Evolutionary conservation across 352 stramenopile genomes (phyloP).

Genomic region (Phytophthora macrochlamydospora): DNA sequence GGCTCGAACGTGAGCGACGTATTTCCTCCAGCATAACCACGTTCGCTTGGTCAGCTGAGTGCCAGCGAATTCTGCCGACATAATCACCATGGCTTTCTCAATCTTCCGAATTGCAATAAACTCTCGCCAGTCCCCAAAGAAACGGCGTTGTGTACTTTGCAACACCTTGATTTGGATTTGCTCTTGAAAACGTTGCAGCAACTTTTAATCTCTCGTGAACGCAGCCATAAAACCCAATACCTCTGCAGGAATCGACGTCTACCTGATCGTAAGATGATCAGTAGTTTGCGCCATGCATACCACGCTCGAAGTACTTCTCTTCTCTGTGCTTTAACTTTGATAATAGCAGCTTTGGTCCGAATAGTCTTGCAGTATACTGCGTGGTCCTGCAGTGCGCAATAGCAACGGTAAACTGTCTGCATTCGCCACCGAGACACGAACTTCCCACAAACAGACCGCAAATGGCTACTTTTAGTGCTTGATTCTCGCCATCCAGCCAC

Average conservation of each 20-base stretch:
- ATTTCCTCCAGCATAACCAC: conserved; percentile 31
- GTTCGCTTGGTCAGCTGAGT: conserved; percentile 20
- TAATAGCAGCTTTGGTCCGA: conserved; percentile 2
- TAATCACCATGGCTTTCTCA: conserved; percentile 29
- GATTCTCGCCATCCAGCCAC: conserved; percentile 24
- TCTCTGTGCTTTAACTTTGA: conserved; percentile 10
- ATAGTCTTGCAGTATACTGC: conserved; percentile 10
- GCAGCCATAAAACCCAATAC: conserved; percentile 29
- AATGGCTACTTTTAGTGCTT: conserved; percentile 13
- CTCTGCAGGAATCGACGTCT: conserved; percentile 25
- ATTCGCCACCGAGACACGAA: conserved; percentile 44
- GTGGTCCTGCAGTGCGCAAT: conserved; percentile 21
- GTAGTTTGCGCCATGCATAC: conserved; percentile 46
- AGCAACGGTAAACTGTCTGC: conserved; percentile 46
- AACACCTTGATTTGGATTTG: conserved; percentile 30
- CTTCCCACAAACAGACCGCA: conserved; percentile 25
- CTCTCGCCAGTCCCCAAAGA: conserved; percentile 29
- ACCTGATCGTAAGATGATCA: conserved; percentile 29
- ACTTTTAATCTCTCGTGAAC: conserved; percentile 11
- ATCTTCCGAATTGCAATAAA: conserved; percentile 39
- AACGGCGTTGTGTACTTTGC: conserved; percentile 16
- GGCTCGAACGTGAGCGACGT: not conserved
- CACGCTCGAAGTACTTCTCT: conserved; percentile 25
- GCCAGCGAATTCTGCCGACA: conserved; percentile 31
- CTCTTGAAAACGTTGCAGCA: conserved; percentile 24